Percentiles rank a stretch among this genome's conserved stretches.
Conservation (phyloP, 2,329 filamentous ascomycete genomes). For the Cordyceps tenuipes region DNA sequence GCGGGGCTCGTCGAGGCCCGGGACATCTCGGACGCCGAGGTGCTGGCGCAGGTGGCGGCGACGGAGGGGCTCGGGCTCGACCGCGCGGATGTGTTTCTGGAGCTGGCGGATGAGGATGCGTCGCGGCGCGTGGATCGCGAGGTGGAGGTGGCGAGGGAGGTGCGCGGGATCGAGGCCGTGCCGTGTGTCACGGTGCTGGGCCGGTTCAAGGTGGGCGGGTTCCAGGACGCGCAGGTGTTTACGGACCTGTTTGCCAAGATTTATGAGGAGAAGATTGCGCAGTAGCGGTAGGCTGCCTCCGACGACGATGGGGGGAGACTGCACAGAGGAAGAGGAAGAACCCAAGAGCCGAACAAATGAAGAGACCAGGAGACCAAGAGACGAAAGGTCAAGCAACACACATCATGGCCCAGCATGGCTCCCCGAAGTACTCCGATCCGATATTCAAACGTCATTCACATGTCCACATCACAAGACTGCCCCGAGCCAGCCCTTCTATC, state of each 20-base stretch:
- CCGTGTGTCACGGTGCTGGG: conserved; percentile 67
- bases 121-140: conserved; percentile 24
- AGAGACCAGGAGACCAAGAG: too few species aligned
- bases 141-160: conserved; percentile 20
- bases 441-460: too few species aligned
- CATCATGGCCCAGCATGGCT: too few species aligned
- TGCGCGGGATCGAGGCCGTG: conserved; percentile 50
- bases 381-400: too few species aligned
- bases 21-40: conserved; percentile 33
- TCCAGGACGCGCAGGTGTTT: conserved; percentile 59
- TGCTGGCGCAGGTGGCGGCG: conserved; percentile 29
- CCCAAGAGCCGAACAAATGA: too few species aligned
- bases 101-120: conserved; percentile 23
- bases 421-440: too few species aligned
- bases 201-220: conserved; percentile 60
- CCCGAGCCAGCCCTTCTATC: too few species aligned
- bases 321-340: too few species aligned
- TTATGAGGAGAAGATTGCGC: conserved; percentile 13
- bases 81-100: conserved; percentile 19
- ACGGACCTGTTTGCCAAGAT: conserved; percentile 58
- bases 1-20: conserved; percentile 33
- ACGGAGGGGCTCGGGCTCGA: conserved; percentile 22
- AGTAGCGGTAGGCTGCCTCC: not conserved
- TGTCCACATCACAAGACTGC: too few species aligned
- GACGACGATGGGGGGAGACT: too few species aligned